These are phyloP conservation scores for Microdochium trichocladiopsis DNA, from an alignment of 2,329 filamentous ascomycete species.

Conservation along the genomic window DNA sequence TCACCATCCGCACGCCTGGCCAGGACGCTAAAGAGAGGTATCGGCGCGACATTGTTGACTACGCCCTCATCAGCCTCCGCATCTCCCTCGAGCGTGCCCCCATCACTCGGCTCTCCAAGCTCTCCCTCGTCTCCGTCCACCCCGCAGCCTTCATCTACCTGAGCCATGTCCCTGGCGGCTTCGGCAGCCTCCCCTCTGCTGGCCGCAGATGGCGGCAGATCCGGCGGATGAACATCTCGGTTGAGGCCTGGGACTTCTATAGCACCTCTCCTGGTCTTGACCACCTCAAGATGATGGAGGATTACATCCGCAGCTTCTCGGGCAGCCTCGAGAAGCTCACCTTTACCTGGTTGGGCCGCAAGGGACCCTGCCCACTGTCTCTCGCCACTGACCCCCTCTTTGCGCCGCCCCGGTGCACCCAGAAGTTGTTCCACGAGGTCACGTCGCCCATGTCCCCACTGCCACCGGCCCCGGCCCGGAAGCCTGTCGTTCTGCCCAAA, in stretches of 20 bases:
- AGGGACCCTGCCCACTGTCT: constrained; percentile 68
- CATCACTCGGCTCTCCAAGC: constrained; percentile 55
- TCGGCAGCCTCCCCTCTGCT: constrained; percentile 68
- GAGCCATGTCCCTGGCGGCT: constrained; percentile 59
- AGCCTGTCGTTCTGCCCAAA: constrained; percentile 57
- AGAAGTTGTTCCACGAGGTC: constrained; percentile 58
- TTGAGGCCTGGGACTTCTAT: constrained; percentile 62
- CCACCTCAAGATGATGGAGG: constrained; percentile 72
- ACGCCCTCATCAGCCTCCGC: constrained; percentile 78
- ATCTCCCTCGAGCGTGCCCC: constrained; percentile 73
- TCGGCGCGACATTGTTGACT: constrained; percentile 74
- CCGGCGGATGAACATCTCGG: constrained; percentile 62
- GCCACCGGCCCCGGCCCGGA: constrained; percentile 41
- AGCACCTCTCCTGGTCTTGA: constrained; percentile 54
- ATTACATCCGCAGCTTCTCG: constrained; percentile 69
- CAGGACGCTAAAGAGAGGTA: constrained; percentile 64
- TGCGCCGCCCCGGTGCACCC: constrained; percentile 41
- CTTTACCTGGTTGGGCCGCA: constrained; percentile 70
- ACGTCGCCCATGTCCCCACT: constrained; percentile 59
- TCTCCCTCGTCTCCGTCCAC: constrained; percentile 70
- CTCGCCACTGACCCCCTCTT: constrained; percentile 66
- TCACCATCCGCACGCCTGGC: constrained; percentile 70
- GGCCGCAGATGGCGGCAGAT: constrained; percentile 73
- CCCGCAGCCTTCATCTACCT: constrained; percentile 71
- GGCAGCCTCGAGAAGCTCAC: constrained; percentile 59